Conservation (phyloP, 768 basidiomycete genomes). For the Astraeus odoratus region DNA sequence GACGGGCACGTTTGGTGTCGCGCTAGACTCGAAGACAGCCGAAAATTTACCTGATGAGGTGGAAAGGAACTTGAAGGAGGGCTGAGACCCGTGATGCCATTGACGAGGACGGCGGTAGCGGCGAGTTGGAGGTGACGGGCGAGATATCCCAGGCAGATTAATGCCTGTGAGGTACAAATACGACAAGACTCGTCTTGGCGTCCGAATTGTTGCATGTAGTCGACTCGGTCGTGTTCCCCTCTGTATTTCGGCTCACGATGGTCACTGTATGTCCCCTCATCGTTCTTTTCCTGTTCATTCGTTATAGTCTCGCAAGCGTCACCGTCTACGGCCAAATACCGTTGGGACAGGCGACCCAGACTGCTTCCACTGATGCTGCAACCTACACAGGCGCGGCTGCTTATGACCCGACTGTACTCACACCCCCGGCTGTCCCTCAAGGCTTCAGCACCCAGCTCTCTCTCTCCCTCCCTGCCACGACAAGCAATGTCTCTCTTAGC, state of each 20-base stretch:
- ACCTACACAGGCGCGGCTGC: conserved; percentile 26
- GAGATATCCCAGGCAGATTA: too few relatives aligned
- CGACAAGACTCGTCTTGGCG: too few relatives aligned
- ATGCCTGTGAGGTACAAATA: too few relatives aligned
- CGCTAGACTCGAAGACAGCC: too few relatives aligned
- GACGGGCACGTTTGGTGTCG: too few relatives aligned
- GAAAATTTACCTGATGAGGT: too few relatives aligned
- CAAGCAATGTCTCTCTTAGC: conserved; percentile 4
- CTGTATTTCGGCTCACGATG: neutral
- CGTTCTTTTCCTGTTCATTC: neutral
- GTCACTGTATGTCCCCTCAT: conserved; percentile 6
- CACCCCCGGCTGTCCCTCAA: conserved; percentile 22
- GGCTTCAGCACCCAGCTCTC: conserved; percentile 16
- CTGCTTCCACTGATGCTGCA: conserved; percentile 10
- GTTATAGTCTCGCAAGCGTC: conserved; percentile 11
- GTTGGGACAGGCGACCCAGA: conserved; percentile 12
- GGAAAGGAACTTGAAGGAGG: too few relatives aligned
- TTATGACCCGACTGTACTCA: conserved; percentile 26
- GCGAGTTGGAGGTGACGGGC: too few relatives aligned
- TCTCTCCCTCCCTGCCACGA: conserved; percentile 19
- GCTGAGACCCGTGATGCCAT: too few relatives aligned
- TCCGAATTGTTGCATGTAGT: too few relatives aligned
- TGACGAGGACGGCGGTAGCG: too few relatives aligned
- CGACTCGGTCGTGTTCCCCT: too few relatives aligned
- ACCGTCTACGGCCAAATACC: conserved; percentile 26